Conservation (phyloP, 176 grass and related monocot genomes). For the Triticum timopheevii region DNA sequence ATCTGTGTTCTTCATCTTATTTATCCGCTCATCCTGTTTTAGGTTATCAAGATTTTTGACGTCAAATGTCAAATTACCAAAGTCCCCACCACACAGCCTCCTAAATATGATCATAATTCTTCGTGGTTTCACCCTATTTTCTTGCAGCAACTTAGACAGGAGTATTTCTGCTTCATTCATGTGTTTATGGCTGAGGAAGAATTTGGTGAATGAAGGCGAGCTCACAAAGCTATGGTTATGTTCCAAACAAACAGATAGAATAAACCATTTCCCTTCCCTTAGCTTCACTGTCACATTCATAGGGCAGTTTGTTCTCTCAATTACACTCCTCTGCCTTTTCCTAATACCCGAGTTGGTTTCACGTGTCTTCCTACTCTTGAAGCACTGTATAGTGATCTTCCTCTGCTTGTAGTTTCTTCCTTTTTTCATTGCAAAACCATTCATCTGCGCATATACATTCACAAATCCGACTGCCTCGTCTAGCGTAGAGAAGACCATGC, state of each 20-base stretch:
- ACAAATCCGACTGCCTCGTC: slow-evolving; percentile 7
- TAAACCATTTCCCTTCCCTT: not conserved
- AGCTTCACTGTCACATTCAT: not conserved
- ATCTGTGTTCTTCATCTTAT: slow-evolving; percentile 4
- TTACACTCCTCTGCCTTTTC: not conserved
- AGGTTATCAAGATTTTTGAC: not conserved
- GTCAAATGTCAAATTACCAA: no score
- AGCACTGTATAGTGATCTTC: slow-evolving; percentile 23
- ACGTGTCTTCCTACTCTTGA: slow-evolving; percentile 1
- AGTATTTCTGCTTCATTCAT: not conserved
- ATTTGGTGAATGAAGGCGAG: slow-evolving; percentile 6
- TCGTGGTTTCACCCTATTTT: slow-evolving; percentile 3
- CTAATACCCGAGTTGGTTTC: not conserved
- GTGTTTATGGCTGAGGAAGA: not conserved
- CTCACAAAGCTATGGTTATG: slow-evolving; percentile 4
- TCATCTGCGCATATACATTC: slow-evolving; percentile 1
- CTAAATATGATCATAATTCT: slow-evolving; percentile 22
- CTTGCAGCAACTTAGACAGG: slow-evolving; percentile 9
- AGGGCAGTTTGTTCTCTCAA: not conserved
- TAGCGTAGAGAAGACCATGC: slow-evolving; percentile 11
- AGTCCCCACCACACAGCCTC: not conserved
- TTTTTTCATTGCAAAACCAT: slow-evolving; percentile 1
- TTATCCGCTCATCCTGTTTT: not conserved
- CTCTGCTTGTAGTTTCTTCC: slow-evolving; percentile 22
- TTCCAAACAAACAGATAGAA: not conserved